Evolutionary conservation across 257 asterid species (phyloP).

Genomic region (Handroanthus guayacan): DNA sequence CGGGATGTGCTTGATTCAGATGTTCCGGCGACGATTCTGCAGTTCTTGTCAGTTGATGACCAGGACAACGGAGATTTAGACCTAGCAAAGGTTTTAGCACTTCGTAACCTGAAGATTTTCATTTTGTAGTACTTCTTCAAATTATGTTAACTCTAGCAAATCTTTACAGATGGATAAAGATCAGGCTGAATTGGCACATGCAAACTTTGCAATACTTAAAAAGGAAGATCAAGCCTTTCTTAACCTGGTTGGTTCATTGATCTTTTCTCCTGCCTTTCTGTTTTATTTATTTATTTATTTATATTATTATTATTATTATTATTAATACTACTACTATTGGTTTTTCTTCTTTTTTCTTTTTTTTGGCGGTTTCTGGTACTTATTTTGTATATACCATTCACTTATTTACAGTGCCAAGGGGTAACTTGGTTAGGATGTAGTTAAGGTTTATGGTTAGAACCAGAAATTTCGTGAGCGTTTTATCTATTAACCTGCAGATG

Average conservation of each 20-base stretch:
- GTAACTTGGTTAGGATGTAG: neutral
- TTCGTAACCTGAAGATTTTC: conserved; percentile 29
- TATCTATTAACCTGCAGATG: conserved; percentile 2
- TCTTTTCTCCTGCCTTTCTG: neutral
- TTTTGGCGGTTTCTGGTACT: conserved; percentile 3
- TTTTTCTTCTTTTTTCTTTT: conserved; percentile 10
- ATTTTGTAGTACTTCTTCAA: neutral
- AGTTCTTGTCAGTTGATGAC: conserved; percentile 74
- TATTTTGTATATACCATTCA: conserved; percentile 19
- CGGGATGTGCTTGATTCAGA: conserved; percentile 92
- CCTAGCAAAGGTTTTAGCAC: conserved; percentile 74
- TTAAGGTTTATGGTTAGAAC: neutral
- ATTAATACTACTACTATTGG: too few species aligned
- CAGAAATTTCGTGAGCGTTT: neutral
- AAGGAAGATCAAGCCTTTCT: conserved; percentile 86
- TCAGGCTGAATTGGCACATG: conserved; percentile 82
- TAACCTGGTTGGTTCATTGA: conserved; percentile 68
- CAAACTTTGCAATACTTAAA: conserved; percentile 77
- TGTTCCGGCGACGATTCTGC: conserved; percentile 73
- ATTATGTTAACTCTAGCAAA: conserved; percentile 23
- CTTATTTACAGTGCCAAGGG: conserved; percentile 5
- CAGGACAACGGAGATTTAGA: conserved; percentile 79
- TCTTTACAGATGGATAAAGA: conserved; percentile 76
- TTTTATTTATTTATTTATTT: neutral
- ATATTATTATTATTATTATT: too few species aligned